These are phyloP conservation scores for Hypoxylon sp. DNA, from an alignment of 2,329 filamentous ascomycete genomes.

Conservation along the genomic window DNA sequence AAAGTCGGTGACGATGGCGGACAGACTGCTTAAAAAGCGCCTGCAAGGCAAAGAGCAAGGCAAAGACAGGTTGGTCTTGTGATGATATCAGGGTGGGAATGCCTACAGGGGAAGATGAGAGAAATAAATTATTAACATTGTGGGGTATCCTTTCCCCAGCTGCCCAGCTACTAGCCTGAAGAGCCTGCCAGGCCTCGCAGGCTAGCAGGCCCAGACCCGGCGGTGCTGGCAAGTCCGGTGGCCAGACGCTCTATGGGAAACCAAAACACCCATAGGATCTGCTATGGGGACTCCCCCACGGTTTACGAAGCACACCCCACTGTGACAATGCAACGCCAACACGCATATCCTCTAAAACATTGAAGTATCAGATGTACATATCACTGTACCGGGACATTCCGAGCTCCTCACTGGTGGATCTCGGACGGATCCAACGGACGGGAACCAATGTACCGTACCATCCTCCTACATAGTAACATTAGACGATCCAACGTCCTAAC, in stretches of 20 bases:
- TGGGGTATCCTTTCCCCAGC: conserved; percentile 18
- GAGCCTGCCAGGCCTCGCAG: neutral
- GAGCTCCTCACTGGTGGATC: conserved; percentile 28
- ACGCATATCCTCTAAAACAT: neutral
- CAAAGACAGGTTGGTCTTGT: conserved; percentile 33
- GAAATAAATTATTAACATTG: conserved; percentile 40
- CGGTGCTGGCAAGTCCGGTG: conserved; percentile 26
- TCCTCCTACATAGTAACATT: too few relatives aligned
- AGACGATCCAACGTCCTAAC: conserved; percentile 5
- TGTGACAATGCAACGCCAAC: conserved; percentile 15
- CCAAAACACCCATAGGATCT: neutral
- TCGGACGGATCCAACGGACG: conserved; percentile 9
- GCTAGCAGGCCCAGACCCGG: conserved; percentile 31
- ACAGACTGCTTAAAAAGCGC: conserved; percentile 1
- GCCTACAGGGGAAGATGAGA: conserved; percentile 35
- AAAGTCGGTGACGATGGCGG: conserved; percentile 15
- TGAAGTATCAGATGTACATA: conserved; percentile 6
- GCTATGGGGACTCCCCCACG: conserved; percentile 26
- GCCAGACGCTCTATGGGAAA: conserved; percentile 25
- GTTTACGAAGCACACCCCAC: conserved; percentile 24
- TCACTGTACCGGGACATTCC: conserved; percentile 25
- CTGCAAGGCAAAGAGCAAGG: conserved; percentile 9
- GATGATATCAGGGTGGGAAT: conserved; percentile 36
- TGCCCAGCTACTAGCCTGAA: too few relatives aligned
- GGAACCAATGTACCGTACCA: neutral